Base-by-base conservation (phyloP, 495 filamentous ascomycete genomes). In the Penicillium coprophilum region DNA sequence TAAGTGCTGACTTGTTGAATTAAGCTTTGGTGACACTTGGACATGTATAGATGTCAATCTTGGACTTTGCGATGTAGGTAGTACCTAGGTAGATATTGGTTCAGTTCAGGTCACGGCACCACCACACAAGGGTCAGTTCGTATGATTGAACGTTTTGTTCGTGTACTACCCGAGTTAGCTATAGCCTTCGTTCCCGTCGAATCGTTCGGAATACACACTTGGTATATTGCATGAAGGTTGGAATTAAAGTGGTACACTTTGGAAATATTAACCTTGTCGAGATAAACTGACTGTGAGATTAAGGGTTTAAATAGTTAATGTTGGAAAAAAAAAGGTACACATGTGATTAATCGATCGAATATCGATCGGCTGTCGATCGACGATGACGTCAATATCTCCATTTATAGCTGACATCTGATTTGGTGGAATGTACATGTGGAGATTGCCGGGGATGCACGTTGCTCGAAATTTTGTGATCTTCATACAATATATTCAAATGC, bases 401-500 rank as follows among this genome's bases (percentile, higher is more conserved):
- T n/a, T 38, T 38, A 38, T 27, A 27, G 24, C 24, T 24, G 5
- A 24, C 2, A 5, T 24, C 2, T 3, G 5, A 3, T 24, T 24
- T 24, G 24, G 24, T 24, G 24, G 24, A 24, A 27, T 27, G n/a
- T n/a, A n/a, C n/a, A n/a, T n/a, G n/a, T n/a, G n/a, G n/a, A n/a
- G n/a, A n/a, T n/a, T n/a, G n/a, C n/a, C n/a, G n/a, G n/a, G n/a
- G n/a, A 46, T 47, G 24, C 27, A 46, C 30, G 10, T 20, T 15
- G 20, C 39, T 53, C 39, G 39, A 46, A 46, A 46, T 21, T 32
- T 48, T 48, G 46, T 46, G 17, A 41, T 17, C 48, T 24, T 21
- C 34, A 17, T 43, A 31, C 21, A 52, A 46, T 54, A 54, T 54
- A 50, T 55, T 61, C 34, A 50, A 57, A 68, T 68, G 60, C 63